A percentile compares a stretch with the other conserved stretches of the same genome.
phyloP scores from a whole-genome alignment of 768 basidiomycete genomes.

The Amanita subjunquillea region DNA sequence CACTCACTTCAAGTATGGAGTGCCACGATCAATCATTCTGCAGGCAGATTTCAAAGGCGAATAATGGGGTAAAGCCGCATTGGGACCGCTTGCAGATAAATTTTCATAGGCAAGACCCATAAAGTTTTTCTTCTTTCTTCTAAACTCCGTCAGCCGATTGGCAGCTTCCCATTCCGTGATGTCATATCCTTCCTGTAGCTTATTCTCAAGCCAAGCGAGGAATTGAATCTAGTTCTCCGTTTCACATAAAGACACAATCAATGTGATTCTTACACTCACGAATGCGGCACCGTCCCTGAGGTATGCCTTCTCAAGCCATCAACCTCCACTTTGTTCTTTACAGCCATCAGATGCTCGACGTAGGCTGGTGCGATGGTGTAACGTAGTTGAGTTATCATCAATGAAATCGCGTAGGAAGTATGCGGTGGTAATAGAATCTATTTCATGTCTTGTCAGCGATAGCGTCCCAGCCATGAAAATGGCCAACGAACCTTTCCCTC shows the following conservation, averaged over 20 bases:
- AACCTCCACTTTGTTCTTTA: slow-evolving; percentile 86
- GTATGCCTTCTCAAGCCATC: slow-evolving; percentile 80
- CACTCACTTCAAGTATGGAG: slow-evolving; percentile 83
- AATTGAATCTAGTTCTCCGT: slow-evolving; percentile 46
- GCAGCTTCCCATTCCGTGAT: slow-evolving; percentile 92
- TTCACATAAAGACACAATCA: slow-evolving; percentile 1
- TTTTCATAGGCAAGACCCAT: slow-evolving; percentile 85
- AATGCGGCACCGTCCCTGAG: slow-evolving; percentile 83
- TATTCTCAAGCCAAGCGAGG: slow-evolving; percentile 85
- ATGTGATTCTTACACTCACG: slow-evolving; percentile 31
- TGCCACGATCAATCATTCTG: slow-evolving; percentile 63
- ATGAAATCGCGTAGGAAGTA: slow-evolving; percentile 74
- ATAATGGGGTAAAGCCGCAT: slow-evolving; percentile 95
- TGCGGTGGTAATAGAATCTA: slow-evolving; percentile 62
- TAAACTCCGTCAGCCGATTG: slow-evolving; percentile 69
- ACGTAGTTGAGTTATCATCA: slow-evolving; percentile 76
- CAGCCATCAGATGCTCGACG: slow-evolving; percentile 68
- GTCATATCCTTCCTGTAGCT: slow-evolving; percentile 64
- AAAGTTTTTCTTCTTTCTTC: slow-evolving; percentile 61
- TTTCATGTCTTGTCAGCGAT: not conserved
- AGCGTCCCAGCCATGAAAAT: not conserved
- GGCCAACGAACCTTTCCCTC: slow-evolving; percentile 50
- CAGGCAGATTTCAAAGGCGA: slow-evolving; percentile 60
- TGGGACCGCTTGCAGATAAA: slow-evolving; percentile 82
- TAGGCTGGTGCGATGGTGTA: slow-evolving; percentile 65